These are phyloP conservation scores for Effrenium voratum DNA, from an alignment of 73 alveolate genomes.

Conservation along the genomic window DNA sequence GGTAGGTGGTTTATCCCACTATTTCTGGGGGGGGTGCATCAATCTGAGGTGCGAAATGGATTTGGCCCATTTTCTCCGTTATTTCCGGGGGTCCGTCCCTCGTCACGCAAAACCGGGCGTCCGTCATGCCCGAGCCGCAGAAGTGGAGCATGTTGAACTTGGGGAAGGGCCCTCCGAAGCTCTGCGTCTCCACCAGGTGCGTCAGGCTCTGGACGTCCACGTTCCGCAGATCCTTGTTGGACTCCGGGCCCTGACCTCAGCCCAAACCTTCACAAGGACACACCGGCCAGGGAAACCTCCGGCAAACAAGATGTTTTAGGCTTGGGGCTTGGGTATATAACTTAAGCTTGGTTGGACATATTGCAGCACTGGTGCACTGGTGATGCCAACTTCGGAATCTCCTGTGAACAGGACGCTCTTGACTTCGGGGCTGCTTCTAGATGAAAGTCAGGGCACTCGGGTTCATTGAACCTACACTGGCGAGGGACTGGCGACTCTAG, in stretches of 20 bases:
- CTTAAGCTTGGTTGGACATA: not conserved
- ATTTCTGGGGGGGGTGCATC: too few species aligned
- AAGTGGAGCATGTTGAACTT: slow-evolving; percentile 85
- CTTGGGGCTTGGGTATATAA: not conserved
- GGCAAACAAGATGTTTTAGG: not conserved
- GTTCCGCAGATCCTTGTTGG: not conserved
- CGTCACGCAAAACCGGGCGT: not conserved
- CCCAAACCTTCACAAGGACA: not conserved
- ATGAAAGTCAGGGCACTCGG: too few species aligned
- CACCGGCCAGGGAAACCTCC: not conserved
- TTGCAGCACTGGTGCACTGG: too few species aligned
- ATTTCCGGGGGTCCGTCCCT: too few species aligned
- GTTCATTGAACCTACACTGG: too few species aligned
- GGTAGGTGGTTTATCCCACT: too few species aligned
- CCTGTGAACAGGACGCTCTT: too few species aligned
- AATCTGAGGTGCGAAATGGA: too few species aligned
- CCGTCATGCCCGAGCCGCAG: not conserved
- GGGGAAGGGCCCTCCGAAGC: slow-evolving; percentile 77
- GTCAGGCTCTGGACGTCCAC: slow-evolving; percentile 91
- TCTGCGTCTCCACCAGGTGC: slow-evolving; percentile 78
- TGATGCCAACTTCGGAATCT: too few species aligned
- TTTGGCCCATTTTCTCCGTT: too few species aligned
- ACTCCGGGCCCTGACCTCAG: slow-evolving; percentile 27
- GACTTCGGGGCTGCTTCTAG: too few species aligned
- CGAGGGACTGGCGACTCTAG: too few species aligned